These are phyloP conservation scores for Entomortierella parvispora DNA, from an alignment of 192 early-diverging fungal species.

Conservation along the genomic window DNA sequence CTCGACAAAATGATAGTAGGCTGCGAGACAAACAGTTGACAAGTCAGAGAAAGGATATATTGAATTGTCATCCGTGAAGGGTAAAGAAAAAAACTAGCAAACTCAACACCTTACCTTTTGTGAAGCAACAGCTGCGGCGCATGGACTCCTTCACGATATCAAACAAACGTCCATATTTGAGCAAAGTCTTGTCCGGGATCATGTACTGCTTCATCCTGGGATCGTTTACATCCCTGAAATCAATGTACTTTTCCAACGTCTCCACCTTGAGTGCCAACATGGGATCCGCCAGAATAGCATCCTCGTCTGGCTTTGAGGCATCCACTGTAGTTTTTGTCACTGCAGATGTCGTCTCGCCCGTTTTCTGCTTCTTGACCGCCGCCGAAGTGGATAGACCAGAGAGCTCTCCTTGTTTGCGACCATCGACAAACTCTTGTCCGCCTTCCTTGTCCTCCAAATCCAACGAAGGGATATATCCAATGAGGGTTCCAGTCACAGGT, in stretches of 20 bases:
- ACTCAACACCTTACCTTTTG: slow-evolving; percentile 63
- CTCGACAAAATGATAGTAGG: slow-evolving; percentile 76
- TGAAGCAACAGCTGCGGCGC: slow-evolving; percentile 81
- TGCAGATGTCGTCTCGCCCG: slow-evolving; percentile 24
- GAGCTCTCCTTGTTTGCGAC: slow-evolving; percentile 38
- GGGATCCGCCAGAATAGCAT: slow-evolving; percentile 24
- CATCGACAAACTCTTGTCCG: slow-evolving; percentile 52
- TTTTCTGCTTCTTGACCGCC: slow-evolving; percentile 26
- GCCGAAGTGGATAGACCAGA: slow-evolving; percentile 40
- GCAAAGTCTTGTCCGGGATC: slow-evolving; percentile 62
- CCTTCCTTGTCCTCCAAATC: neutral
- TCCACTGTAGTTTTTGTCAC: slow-evolving; percentile 20
- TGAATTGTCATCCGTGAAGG: neutral
- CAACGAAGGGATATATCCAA: slow-evolving; percentile 54
- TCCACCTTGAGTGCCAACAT: slow-evolving; percentile 31
- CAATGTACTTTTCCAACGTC: slow-evolving; percentile 30
- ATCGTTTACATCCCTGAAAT: slow-evolving; percentile 38
- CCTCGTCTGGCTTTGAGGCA: slow-evolving; percentile 31
- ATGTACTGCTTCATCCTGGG: slow-evolving; percentile 52
- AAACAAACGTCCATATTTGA: slow-evolving; percentile 63
- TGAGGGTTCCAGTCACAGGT: slow-evolving; percentile 47
- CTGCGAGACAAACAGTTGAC: slow-evolving; percentile 34
- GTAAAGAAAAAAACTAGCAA: slow-evolving; percentile 2
- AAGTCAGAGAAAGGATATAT: neutral
- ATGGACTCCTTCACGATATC: slow-evolving; percentile 75